Evolutionary conservation across 495 filamentous ascomycete species (phyloP).

Genomic region (Chaetomium fimeti): DNA sequence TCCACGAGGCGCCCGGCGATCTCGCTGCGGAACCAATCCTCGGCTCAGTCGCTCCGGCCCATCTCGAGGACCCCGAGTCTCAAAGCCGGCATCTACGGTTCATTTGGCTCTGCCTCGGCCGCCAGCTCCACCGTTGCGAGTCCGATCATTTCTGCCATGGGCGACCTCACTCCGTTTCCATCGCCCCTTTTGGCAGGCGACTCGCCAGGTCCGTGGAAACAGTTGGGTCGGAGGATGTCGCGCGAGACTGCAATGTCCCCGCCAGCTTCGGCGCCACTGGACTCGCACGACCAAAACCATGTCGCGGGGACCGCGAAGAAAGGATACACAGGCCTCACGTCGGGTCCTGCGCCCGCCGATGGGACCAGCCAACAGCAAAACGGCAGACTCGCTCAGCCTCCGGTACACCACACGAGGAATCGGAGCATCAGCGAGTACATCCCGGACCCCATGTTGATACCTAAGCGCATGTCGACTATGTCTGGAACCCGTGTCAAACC

Average conservation of each 20-base stretch:
- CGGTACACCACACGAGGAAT: slow-evolving; percentile 53
- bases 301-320: slow-evolving; percentile 52
- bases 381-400: slow-evolving; percentile 37
- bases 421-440: slow-evolving; percentile 86
- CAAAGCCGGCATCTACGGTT: slow-evolving; percentile 37
- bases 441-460: slow-evolving; percentile 64
- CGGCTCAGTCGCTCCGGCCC: slow-evolving; percentile 43
- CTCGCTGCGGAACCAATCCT: slow-evolving; percentile 41
- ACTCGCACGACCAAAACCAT: slow-evolving; percentile 47
- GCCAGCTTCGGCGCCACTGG: slow-evolving; percentile 30
- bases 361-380: slow-evolving; percentile 40
- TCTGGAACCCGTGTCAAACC: slow-evolving; percentile 54
- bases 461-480: slow-evolving; percentile 71
- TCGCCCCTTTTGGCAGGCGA: slow-evolving; percentile 74
- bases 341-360: slow-evolving; percentile 33
- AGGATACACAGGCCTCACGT: slow-evolving; percentile 48
- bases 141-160: slow-evolving; percentile 76
- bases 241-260: slow-evolving; percentile 30
- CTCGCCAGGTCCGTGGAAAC: slow-evolving; percentile 71
- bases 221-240: slow-evolving; percentile 33
- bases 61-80: slow-evolving; percentile 51
- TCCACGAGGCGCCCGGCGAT: slow-evolving; percentile 32
- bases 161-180: slow-evolving; percentile 87
- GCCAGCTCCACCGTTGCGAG: slow-evolving; percentile 47
- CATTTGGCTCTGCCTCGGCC: slow-evolving; percentile 42